Base-by-base conservation (phyloP, 2,329 filamentous ascomycete genomes). In the Tolypocladium paradoxum region DNA sequence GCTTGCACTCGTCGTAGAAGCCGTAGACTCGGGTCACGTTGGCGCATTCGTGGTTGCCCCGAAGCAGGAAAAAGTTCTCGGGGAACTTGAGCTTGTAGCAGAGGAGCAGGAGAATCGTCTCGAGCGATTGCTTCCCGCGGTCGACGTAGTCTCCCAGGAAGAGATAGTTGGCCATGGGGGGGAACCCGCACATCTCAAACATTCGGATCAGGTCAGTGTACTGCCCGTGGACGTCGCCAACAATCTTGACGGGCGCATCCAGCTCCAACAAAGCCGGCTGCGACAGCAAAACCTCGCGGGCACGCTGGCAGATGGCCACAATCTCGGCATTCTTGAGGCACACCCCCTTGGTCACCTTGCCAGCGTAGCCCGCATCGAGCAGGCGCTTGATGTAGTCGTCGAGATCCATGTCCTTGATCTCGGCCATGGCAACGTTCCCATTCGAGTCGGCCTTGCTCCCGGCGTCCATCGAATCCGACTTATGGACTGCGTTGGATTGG, bases 161-260 rank as follows among this genome's bases (percentile, higher is more conserved):
- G 50, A 97, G 79, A 66, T 90, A 97, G 73, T 97, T 97, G 38
- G 90, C 83, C 57, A 82, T 86, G 2, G 92, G 92, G 8, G 92
- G 92, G 65, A 96, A 97, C 6, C 92, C 92, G 66, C 92, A 96
- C 91, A 96, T 96, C 70, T 97, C 92, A 65, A 97, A 97, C 81
- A 97, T 89, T 58, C 92, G 85, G 64, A 97, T 95, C 50, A 97
- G 75, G 69, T 97, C 92, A 12, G 90, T 95, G 69, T 96, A 97
- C 70, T 97, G 92, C 50, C 92, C 92, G 67, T 97, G 92, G 16
- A 97, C 90, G 67, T 97, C 92, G 50, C 92, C 92, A 31, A 97
- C 93, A 63, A 99, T 95, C 74, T 99, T 99, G 65, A 99, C 93
- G 0, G 93, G 92, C 5, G 93, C 89, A 57, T 92, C 87, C 47